A percentile compares a stretch with the other conserved stretches of the same genome.
Evolutionary conservation across 2,329 filamentous ascomycete species (phyloP).

Genomic region (Septoria linicola): DNA sequence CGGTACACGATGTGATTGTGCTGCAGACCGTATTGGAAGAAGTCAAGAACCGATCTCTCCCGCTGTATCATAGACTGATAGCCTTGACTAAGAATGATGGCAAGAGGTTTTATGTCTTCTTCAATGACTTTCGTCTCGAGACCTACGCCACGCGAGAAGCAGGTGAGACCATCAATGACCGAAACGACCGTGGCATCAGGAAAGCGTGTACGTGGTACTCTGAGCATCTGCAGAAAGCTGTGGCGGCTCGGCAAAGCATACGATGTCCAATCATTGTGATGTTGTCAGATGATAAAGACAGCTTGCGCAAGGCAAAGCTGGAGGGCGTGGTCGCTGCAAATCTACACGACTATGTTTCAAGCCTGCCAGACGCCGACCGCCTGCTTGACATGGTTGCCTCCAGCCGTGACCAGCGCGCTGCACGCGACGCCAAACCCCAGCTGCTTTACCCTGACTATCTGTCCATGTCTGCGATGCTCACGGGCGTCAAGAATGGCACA

Average conservation of each 20-base stretch:
- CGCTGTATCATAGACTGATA: slow-evolving; percentile 90
- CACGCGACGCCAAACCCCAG: slow-evolving; percentile 64
- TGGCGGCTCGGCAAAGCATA: slow-evolving; percentile 54
- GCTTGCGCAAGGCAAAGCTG: slow-evolving; percentile 74
- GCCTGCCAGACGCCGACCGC: slow-evolving; percentile 78
- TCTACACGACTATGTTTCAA: slow-evolving; percentile 71
- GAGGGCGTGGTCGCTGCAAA: slow-evolving; percentile 71
- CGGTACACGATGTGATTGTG: slow-evolving; percentile 95
- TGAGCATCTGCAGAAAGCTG: slow-evolving; percentile 69
- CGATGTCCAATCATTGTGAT: slow-evolving; percentile 78
- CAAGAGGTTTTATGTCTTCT: slow-evolving; percentile 97
- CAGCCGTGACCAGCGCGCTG: slow-evolving; percentile 65
- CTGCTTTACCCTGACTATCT: slow-evolving; percentile 88
- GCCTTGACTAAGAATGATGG: slow-evolving; percentile 91
- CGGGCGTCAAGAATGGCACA: slow-evolving; percentile 81
- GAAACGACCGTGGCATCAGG: slow-evolving; percentile 90
- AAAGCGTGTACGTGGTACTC: slow-evolving; percentile 86
- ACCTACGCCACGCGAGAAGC: slow-evolving; percentile 74
- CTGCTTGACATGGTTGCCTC: slow-evolving; percentile 92
- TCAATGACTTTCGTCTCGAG: slow-evolving; percentile 95
- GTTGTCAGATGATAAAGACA: slow-evolving; percentile 89
- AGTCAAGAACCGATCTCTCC: slow-evolving; percentile 86
- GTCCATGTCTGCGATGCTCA: slow-evolving; percentile 88
- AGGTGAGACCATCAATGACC: slow-evolving; percentile 90
- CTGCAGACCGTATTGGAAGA: slow-evolving; percentile 96